Evolutionary conservation across 2,329 filamentous ascomycete species (phyloP).

Genomic region (Sclerotinia nivalis): DNA sequence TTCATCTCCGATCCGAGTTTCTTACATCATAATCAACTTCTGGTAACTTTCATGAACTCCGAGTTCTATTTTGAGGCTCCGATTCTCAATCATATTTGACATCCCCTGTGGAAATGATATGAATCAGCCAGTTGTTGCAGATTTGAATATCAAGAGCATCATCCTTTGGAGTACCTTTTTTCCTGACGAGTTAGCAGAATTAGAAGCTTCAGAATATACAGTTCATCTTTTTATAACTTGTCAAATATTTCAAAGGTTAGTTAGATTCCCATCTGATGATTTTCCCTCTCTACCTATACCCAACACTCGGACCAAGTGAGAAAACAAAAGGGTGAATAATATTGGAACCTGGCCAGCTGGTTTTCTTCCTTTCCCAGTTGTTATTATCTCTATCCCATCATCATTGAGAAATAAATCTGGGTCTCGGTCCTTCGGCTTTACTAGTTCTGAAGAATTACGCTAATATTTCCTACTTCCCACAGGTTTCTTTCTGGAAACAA

Average conservation of each 20-base stretch:
- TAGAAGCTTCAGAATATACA: neutral
- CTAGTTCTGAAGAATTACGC: constrained; percentile 6
- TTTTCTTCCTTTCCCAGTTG: neutral
- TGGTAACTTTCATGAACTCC: neutral
- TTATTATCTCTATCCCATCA: neutral
- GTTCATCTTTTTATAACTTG: neutral
- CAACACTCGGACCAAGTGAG: neutral
- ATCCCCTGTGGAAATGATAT: neutral
- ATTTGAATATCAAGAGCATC: neutral
- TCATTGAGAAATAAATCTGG: neutral
- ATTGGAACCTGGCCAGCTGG: neutral
- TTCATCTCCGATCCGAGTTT: constrained; percentile 15
- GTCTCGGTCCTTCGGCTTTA: constrained; percentile 11
- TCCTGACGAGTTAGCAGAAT: constrained; percentile 7
- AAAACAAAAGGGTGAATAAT: neutral
- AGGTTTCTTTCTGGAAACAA: constrained; percentile 10
- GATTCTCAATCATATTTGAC: neutral
- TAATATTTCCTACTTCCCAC: constrained; percentile 14
- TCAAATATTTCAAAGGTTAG: neutral
- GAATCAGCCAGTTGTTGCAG: constrained; percentile 2
- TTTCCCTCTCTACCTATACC: neutral
- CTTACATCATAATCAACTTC: constrained; percentile 1
- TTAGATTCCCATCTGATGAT: neutral
- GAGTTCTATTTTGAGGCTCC: neutral
- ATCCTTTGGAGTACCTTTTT: too few species aligned